A percentile compares a stretch with the other conserved stretches of the same genome.
Evolutionary conservation across 192 early-diverging fungal genomes (phyloP).

Genomic region (Coemansia sp.): DNA sequence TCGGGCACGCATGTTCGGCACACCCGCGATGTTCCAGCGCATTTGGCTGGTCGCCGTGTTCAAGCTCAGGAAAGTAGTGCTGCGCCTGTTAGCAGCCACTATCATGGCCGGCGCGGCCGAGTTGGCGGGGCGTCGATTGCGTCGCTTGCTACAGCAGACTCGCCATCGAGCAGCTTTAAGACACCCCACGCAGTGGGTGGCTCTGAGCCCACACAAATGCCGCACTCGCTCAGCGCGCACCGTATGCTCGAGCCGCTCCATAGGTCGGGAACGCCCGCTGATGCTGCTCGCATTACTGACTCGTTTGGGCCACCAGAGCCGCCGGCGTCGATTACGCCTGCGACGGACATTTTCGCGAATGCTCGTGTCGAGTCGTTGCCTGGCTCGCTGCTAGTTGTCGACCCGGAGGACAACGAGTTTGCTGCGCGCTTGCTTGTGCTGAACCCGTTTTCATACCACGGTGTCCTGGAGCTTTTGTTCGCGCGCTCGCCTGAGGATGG

Average conservation of each 20-base stretch:
- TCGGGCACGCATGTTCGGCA: background rate
- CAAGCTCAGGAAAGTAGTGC: constrained; percentile 30
- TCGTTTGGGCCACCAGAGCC: background rate
- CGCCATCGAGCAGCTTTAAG: constrained; percentile 1
- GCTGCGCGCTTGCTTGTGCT: constrained; percentile 49
- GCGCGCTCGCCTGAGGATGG: constrained; percentile 28
- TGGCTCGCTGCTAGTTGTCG: constrained; percentile 43
- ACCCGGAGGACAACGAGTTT: constrained; percentile 35
- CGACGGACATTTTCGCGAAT: constrained; percentile 30
- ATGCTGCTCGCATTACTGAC: background rate
- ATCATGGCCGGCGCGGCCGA: constrained; percentile 26
- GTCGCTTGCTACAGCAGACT: constrained; percentile 15
- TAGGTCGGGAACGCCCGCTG: background rate
- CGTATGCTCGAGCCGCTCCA: constrained; percentile 9
- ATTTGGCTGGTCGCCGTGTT: background rate
- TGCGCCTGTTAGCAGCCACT: constrained; percentile 9
- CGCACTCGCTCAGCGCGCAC: constrained; percentile 4
- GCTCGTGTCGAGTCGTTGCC: constrained; percentile 42
- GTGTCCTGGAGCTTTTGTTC: constrained; percentile 53
- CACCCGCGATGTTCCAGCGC: background rate
- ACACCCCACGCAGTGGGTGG: background rate
- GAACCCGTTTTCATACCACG: constrained; percentile 52
- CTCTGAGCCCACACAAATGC: background rate
- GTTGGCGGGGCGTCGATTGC: constrained; percentile 30
- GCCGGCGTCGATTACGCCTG: constrained; percentile 1